phyloP scores from a whole-genome alignment of 148 eudicot genomes.

The Suaeda aralocaspica region DNA sequence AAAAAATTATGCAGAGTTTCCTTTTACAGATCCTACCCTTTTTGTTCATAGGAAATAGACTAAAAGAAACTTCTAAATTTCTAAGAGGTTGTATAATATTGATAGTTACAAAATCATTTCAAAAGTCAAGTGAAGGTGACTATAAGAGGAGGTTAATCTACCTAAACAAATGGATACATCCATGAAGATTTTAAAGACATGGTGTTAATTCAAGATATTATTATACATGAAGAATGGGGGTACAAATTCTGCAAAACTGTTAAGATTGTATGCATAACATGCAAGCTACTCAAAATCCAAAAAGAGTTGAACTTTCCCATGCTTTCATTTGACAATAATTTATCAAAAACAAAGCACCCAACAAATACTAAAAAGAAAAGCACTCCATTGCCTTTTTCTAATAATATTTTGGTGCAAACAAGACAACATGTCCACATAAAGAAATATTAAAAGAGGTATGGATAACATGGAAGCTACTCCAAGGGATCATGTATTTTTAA shows the following conservation, averaged over 20 bases:
- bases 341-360: background rate
- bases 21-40: no score
- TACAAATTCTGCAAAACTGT: background rate
- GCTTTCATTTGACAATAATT: constrained; percentile 27
- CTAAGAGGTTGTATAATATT: background rate
- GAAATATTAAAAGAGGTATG: constrained; percentile 15
- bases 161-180: background rate
- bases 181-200: background rate
- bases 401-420: constrained; percentile 16
- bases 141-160: constrained; percentile 10
- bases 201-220: no score
- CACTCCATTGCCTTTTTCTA: constrained; percentile 3
- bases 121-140: constrained; percentile 2
- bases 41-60: no score
- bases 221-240: no score
- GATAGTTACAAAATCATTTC: background rate
- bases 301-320: constrained; percentile 17
- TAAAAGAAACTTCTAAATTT: no score
- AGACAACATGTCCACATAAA: constrained; percentile 10
- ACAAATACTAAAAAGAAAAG: constrained; percentile 10
- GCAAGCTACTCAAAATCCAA: constrained; percentile 33
- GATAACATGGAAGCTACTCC: constrained; percentile 41
- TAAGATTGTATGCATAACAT: constrained; percentile 19
- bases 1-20: no score
- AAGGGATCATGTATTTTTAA: constrained; percentile 15